Conservation (phyloP, 2,329 filamentous ascomycete species). For the Diplodia mutila region DNA sequence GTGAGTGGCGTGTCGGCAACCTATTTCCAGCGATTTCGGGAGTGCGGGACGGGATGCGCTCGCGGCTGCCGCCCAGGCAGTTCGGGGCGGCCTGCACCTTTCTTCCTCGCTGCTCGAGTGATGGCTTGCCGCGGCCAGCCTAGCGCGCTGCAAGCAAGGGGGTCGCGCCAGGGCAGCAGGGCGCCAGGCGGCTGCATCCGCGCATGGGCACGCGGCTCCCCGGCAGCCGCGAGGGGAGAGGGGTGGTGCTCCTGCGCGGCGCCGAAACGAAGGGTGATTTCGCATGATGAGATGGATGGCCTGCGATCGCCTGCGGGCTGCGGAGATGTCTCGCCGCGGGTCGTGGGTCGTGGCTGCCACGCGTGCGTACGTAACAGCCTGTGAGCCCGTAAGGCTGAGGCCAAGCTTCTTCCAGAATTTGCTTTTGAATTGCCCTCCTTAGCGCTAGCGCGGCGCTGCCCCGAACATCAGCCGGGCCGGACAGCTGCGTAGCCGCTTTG, state of each 20-base stretch:
- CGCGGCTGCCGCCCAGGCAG: slow-evolving; percentile 4
- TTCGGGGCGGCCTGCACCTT: slow-evolving; percentile 9
- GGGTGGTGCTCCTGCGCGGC: background rate
- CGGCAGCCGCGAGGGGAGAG: background rate
- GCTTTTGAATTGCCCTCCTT: background rate
- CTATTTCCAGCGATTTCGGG: slow-evolving; percentile 11
- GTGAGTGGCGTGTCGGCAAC: slow-evolving; percentile 18
- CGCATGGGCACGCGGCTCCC: slow-evolving; percentile 1
- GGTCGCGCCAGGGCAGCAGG: background rate
- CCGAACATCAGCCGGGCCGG: background rate
- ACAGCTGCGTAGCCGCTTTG: background rate
- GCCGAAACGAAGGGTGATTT: background rate
- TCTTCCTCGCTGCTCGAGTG: background rate
- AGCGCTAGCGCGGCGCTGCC: background rate
- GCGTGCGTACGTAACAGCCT: background rate
- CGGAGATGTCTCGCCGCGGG: background rate
- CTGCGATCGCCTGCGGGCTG: slow-evolving; percentile 9
- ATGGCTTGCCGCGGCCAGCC: slow-evolving; percentile 1
- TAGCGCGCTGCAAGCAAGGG: slow-evolving; percentile 2
- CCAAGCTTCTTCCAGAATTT: slow-evolving; percentile 22
- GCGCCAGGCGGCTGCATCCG: slow-evolving; percentile 6
- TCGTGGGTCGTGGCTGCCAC: slow-evolving; percentile 2
- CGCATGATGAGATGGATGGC: background rate
- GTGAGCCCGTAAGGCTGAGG: slow-evolving; percentile 17
- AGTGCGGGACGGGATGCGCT: slow-evolving; percentile 3